These are phyloP conservation scores for Didymella sp. DNA, from an alignment of 2,329 filamentous ascomycete genomes.

Conservation along the genomic window DNA sequence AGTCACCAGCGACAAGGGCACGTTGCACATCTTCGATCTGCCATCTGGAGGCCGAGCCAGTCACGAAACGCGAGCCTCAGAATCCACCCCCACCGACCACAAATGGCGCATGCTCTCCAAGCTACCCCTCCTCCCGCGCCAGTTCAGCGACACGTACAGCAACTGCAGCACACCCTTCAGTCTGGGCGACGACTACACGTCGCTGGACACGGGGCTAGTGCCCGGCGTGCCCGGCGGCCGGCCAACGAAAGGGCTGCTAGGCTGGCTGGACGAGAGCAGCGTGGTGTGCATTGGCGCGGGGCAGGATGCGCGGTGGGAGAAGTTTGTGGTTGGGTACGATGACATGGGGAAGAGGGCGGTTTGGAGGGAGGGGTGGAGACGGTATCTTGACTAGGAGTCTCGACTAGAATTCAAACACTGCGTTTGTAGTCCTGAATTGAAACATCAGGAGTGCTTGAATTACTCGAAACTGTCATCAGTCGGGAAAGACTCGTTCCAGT, in stretches of 20 bases:
- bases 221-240: slow-evolving; percentile 62
- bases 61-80: too few species aligned
- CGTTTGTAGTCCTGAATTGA: too few species aligned
- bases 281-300: slow-evolving; percentile 79
- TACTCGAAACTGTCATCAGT: too few species aligned
- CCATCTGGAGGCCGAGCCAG: slow-evolving; percentile 55
- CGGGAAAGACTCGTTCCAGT: too few species aligned
- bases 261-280: slow-evolving; percentile 79
- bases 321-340: slow-evolving; percentile 62
- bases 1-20: slow-evolving; percentile 95
- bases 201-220: too few species aligned
- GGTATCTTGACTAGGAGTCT: slow-evolving; percentile 70
- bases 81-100: too few species aligned
- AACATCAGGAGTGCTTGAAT: too few species aligned
- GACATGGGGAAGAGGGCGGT: slow-evolving; percentile 72
- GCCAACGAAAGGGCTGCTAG: slow-evolving; percentile 82
- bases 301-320: slow-evolving; percentile 84
- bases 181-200: slow-evolving; percentile 71
- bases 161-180: slow-evolving; percentile 83
- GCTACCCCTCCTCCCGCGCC: slow-evolving; percentile 81
- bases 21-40: slow-evolving; percentile 86
- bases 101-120: slow-evolving; percentile 88
- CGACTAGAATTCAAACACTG: too few species aligned
- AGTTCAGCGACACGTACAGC: slow-evolving; percentile 90
- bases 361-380: slow-evolving; percentile 80